Base-by-base conservation (phyloP, 352 stramenopile genomes). In the Plasmopara halstedii region DNA sequence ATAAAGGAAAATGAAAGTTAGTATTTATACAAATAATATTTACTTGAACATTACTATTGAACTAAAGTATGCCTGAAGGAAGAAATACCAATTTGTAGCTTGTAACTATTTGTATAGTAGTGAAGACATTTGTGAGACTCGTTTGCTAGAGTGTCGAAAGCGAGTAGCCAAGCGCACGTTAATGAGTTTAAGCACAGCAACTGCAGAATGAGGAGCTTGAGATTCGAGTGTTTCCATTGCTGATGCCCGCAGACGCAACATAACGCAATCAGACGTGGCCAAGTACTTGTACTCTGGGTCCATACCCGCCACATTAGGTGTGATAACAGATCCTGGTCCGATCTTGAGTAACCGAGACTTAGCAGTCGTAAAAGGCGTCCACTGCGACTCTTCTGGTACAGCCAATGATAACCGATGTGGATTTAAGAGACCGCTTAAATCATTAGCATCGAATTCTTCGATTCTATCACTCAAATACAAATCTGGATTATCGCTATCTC, bases 61-160 rank as follows among this genome's bases (percentile, higher is more conserved):
- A n/a, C n/a, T n/a, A n/a, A n/a, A n/a, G n/a, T n/a, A n/a, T n/a
- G n/a, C n/a, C n/a, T n/a, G n/a, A n/a, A n/a, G n/a, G n/a, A n/a
- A n/a, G n/a, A n/a, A n/a, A n/a, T n/a, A n/a, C n/a, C n/a, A n/a
- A n/a, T n/a, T n/a, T n/a, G n/a, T n/a, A n/a, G n/a, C n/a, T n/a
- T n/a, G n/a, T n/a, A n/a, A n/a, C 25, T 29, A 84, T 62, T 87
- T 87, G 63, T 88, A 88, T 14, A 88, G 59, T 29, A 88, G 42
- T 10, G 77, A 88, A 14, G 77, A 86, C 34, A 88, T 74, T 35
- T 88, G 73, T 51, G 73, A 77, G 33, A 88, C 65, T 26, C 77
- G 73, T 35, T 88, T 86, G 63, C 79, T 88, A 6, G 73, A 74
- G 48, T 83, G 67, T 25, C 80, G 56, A 43, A 85, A 88, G 1